Conservation (phyloP, 768 basidiomycete genomes). For the Rhizopogon roseolus region DNA sequence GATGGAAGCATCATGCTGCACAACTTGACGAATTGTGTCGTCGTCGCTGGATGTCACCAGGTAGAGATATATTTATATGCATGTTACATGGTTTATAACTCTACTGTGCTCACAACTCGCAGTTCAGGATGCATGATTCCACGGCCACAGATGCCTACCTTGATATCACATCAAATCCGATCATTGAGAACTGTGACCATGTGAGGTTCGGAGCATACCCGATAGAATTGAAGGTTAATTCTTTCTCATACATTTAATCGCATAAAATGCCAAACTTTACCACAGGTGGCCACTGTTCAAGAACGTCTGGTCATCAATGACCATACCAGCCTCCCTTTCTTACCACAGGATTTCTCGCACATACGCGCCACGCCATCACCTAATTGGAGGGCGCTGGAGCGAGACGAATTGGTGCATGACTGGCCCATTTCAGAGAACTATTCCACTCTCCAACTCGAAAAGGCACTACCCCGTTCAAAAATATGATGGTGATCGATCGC, state of each 20-base stretch:
- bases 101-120: background rate
- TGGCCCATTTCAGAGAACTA: slow-evolving; percentile 16
- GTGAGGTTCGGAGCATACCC: slow-evolving; percentile 71
- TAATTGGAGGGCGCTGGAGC: slow-evolving; percentile 46
- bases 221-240: background rate
- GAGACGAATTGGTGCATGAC: slow-evolving; percentile 9
- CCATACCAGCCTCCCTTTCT: slow-evolving; percentile 17
- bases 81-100: background rate
- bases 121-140: slow-evolving; percentile 91
- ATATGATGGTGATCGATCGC: background rate
- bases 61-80: slow-evolving; percentile 32
- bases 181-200: slow-evolving; percentile 69
- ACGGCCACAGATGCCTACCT: slow-evolving; percentile 60
- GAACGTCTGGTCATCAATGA: background rate
- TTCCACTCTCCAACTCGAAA: background rate
- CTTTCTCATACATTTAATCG: background rate
- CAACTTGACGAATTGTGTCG: slow-evolving; percentile 52
- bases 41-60: slow-evolving; percentile 81
- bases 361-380: slow-evolving; percentile 73
- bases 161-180: slow-evolving; percentile 61
- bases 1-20: slow-evolving; percentile 73
- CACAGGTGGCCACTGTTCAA: background rate
- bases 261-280: background rate
- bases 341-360: slow-evolving; percentile 83
- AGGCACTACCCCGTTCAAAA: background rate